Evolutionary conservation across 176 grass and related monocot genomes (phyloP).

Genomic region (Ensete ventricosum): DNA sequence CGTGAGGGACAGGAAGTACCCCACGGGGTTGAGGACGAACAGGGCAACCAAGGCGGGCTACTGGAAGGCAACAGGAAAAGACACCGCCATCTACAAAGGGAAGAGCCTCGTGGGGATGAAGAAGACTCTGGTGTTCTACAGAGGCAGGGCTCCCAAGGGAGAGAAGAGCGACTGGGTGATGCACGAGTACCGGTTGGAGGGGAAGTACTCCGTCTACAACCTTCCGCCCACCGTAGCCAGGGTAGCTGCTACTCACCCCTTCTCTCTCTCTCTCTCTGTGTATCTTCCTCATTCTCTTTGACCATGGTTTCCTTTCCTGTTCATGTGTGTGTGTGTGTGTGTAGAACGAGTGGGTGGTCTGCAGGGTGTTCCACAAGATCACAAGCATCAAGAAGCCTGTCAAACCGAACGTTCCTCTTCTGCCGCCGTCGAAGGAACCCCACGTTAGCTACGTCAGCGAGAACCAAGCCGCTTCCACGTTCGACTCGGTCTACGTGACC

Average conservation of each 20-base stretch:
- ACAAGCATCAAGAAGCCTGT: slow-evolving; percentile 1
- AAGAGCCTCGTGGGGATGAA: slow-evolving; percentile 64
- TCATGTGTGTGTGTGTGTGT: not conserved
- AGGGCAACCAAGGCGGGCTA: slow-evolving; percentile 61
- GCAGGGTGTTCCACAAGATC: slow-evolving; percentile 75
- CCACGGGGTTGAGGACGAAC: slow-evolving; percentile 68
- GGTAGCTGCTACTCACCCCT: not conserved
- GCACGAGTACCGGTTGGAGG: slow-evolving; percentile 68
- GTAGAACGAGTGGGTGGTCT: slow-evolving; percentile 85
- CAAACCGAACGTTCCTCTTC: not conserved
- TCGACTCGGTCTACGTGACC: slow-evolving; percentile 55
- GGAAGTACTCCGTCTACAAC: slow-evolving; percentile 23
- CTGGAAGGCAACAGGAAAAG: slow-evolving; percentile 88
- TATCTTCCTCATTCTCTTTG: not conserved
- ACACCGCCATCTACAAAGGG: slow-evolving; percentile 50
- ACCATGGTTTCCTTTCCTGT: not conserved
- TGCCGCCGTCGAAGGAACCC: not conserved
- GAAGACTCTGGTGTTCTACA: slow-evolving; percentile 97
- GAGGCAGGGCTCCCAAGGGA: slow-evolving; percentile 65
- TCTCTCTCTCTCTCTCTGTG: not conserved
- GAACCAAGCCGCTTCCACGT: not conserved
- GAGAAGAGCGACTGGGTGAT: slow-evolving; percentile 76
- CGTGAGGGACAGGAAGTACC: slow-evolving; percentile 73
- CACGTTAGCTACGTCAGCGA: slow-evolving; percentile 3
- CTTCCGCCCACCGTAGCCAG: not conserved